These are phyloP conservation scores for Quercus bicolor DNA, from an alignment of 306 rosid genomes.

Conservation along the genomic window DNA sequence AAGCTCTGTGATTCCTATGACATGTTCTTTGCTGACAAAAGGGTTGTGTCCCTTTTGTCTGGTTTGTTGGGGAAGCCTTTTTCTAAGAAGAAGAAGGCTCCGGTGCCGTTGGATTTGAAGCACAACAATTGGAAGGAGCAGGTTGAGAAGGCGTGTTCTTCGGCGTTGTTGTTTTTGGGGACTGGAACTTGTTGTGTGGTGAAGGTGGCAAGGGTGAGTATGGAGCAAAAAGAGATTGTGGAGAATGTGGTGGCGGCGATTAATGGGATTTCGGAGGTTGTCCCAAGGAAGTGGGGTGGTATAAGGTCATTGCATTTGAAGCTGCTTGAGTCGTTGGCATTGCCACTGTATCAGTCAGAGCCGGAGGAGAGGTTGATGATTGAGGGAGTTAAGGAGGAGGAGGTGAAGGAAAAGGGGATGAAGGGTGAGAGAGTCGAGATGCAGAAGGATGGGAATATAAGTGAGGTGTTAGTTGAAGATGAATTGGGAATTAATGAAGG, in stretches of 20 bases:
- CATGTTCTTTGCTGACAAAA: slow-evolving; percentile 63
- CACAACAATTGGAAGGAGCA: slow-evolving; percentile 81
- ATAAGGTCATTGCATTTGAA: slow-evolving; percentile 79
- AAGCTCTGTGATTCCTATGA: slow-evolving; percentile 63
- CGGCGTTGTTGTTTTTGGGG: slow-evolving; percentile 50
- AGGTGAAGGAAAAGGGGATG: background rate
- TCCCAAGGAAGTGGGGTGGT: slow-evolving; percentile 68
- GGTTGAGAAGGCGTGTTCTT: slow-evolving; percentile 46
- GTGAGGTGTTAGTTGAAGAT: slow-evolving; percentile 23
- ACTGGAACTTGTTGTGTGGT: slow-evolving; percentile 79
- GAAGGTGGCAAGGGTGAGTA: slow-evolving; percentile 51
- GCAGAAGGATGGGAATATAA: slow-evolving; percentile 32
- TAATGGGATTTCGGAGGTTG: slow-evolving; percentile 48
- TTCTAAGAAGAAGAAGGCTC: slow-evolving; percentile 75
- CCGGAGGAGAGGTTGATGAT: slow-evolving; percentile 61
- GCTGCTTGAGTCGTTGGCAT: slow-evolving; percentile 56
- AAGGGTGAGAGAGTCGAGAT: slow-evolving; percentile 4
- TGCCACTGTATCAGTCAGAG: slow-evolving; percentile 62
- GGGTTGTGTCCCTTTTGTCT: slow-evolving; percentile 48
- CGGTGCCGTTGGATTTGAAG: slow-evolving; percentile 66
- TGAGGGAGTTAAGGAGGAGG: slow-evolving; percentile 29
- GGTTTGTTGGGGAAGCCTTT: slow-evolving; percentile 62
- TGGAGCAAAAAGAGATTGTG: slow-evolving; percentile 49
- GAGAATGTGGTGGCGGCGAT: slow-evolving; percentile 55
- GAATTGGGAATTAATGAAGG: slow-evolving; percentile 20